Evolutionary conservation across 139 green algal species (phyloP).

Genomic region (Limnomonas spitsbergensis): DNA sequence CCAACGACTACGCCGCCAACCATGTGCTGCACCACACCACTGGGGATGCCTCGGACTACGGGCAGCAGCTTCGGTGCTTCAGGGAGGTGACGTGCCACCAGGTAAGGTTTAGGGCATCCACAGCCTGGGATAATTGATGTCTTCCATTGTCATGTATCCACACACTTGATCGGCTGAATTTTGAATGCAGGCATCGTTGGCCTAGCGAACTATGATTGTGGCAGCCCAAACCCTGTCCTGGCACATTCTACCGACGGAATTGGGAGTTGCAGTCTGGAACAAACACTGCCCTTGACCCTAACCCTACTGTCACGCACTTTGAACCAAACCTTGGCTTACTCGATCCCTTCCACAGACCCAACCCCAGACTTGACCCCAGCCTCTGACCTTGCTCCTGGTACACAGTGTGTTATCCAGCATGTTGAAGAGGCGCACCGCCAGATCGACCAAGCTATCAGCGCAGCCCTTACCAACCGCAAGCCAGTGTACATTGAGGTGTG

Average conservation of each 20-base stretch:
- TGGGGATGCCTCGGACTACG: slow-evolving; percentile 50
- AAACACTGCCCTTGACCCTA: neutral
- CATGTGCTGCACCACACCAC: slow-evolving; percentile 78
- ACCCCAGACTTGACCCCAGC: neutral
- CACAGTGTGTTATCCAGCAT: slow-evolving; percentile 47
- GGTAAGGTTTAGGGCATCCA: slow-evolving; percentile 27
- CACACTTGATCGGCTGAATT: too few relatives aligned
- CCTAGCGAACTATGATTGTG: neutral
- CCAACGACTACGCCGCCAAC: slow-evolving; percentile 70
- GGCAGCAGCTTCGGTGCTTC: slow-evolving; percentile 63
- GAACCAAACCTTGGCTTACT: neutral
- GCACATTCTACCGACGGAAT: neutral
- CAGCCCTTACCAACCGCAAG: slow-evolving; percentile 52
- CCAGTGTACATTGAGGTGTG: slow-evolving; percentile 74
- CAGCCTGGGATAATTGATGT: too few relatives aligned
- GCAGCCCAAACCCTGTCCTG: neutral
- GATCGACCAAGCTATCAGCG: slow-evolving; percentile 65
- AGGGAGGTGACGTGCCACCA: slow-evolving; percentile 65
- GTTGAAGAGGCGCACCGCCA: slow-evolving; percentile 61
- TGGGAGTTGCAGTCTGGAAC: neutral
- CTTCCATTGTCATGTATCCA: too few relatives aligned
- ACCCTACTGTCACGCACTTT: neutral
- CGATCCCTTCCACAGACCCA: neutral
- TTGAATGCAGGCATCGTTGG: too few relatives aligned
- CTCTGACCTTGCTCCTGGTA: neutral